phyloP scores from a whole-genome alignment of 768 basidiomycete species.

The Leccinum fibrillosum region DNA sequence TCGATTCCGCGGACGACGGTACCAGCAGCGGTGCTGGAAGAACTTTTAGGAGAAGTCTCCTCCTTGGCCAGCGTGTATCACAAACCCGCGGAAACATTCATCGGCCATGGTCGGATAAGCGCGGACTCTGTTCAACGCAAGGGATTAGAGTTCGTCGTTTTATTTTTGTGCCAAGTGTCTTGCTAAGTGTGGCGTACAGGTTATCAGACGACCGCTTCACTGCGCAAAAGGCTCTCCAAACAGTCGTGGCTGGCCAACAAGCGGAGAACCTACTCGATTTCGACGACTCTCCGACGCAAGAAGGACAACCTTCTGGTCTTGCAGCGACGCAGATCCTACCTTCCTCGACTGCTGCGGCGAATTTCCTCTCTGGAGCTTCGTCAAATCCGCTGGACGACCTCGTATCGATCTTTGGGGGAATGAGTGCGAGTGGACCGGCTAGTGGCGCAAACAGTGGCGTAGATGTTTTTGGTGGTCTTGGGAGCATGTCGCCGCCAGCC shows the following conservation, averaged over 20 bases:
- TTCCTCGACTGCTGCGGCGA: slow-evolving; percentile 70
- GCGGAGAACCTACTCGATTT: slow-evolving; percentile 96
- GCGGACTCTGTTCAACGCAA: slow-evolving; percentile 73
- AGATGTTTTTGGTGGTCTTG: slow-evolving; percentile 19
- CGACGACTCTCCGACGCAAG: slow-evolving; percentile 63
- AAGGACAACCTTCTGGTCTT: slow-evolving; percentile 65
- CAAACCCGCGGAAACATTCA: slow-evolving; percentile 93
- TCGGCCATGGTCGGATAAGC: slow-evolving; percentile 87
- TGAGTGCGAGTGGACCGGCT: slow-evolving; percentile 27
- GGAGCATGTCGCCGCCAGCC: slow-evolving; percentile 9
- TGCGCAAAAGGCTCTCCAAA: slow-evolving; percentile 83
- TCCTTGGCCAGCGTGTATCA: slow-evolving; percentile 94
- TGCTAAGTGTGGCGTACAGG: slow-evolving; percentile 28
- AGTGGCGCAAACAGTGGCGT: slow-evolving; percentile 11
- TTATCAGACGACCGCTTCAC: slow-evolving; percentile 68
- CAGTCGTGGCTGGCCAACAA: slow-evolving; percentile 87
- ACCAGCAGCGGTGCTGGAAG: slow-evolving; percentile 81
- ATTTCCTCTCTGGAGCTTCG: slow-evolving; percentile 73
- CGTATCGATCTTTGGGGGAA: slow-evolving; percentile 84
- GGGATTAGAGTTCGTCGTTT: slow-evolving; percentile 51
- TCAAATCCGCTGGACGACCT: slow-evolving; percentile 90
- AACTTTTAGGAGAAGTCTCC: slow-evolving; percentile 87
- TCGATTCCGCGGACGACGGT: slow-evolving; percentile 90
- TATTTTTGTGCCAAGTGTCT: background rate
- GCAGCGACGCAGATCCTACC: slow-evolving; percentile 75